Base-by-base conservation (phyloP, 768 basidiomycete species). In the Phanerodontia chrysosporium region DNA sequence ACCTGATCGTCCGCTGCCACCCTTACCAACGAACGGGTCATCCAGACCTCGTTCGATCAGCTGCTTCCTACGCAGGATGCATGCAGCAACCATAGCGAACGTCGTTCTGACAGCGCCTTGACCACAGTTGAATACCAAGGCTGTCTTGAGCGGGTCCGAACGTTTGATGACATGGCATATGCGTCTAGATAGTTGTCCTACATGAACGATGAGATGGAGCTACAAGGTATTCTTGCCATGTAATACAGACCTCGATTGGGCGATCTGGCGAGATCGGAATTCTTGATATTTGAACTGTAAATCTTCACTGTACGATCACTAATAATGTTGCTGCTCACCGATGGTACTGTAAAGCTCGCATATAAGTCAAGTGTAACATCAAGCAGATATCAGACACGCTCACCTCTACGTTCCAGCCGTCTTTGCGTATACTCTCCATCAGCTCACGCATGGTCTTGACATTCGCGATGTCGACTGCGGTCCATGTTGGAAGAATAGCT, bases 21-120 rank as follows among this genome's bases (percentile, higher is more conserved):
- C 49, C 67, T 76, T 84, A 35, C 71, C 53, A 3, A 80, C 78
- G 69, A 93, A 97, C 0, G 95, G 93, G 68, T 98, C 96, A 3
- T 81, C 79, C 49, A 87, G 72, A 1, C 91, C 92, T 28, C 78
- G 74, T 16, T 79, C 65, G 5, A 87, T 69, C 32, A 85, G 68
- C 65, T 85, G 82, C 61, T 87, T 90, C 49, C 96, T 78, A 45
- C 96, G 79, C 1, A 98, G 80, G 35, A 99, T 78, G 58, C 87
- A 84, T 0, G 96, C 95, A 7, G 94, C 92, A n/a, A 88, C 83
- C 97, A 98, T 98, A 2, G 92, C 94, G 68, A 97, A 98, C 0
- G 95, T 98, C 2, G 95, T 95, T 21, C 96, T 83, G 0, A 98
- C 95, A 2, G 92, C 93, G 46, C 97, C 97, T 86, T 96, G 94